phyloP scores from a whole-genome alignment of 495 filamentous ascomycete genomes.

The Tuber microsphaerosporum region DNA sequence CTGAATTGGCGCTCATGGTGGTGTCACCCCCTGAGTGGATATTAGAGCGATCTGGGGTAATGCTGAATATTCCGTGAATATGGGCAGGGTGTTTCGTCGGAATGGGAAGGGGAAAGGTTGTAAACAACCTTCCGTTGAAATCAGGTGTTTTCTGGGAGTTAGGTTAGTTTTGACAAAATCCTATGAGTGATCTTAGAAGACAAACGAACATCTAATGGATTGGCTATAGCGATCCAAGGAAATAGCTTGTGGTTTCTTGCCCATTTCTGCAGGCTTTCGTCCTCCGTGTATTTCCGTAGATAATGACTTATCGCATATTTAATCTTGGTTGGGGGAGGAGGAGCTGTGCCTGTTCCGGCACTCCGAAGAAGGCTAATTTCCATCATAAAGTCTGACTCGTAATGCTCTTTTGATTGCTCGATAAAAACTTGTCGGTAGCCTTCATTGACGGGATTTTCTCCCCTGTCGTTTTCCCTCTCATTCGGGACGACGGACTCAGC shows the following conservation, averaged over 20 bases:
- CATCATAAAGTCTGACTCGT: constrained; percentile 27
- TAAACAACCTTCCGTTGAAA: constrained; percentile 42
- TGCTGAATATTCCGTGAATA: constrained; percentile 46
- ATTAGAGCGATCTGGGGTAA: constrained; percentile 44
- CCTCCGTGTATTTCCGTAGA: constrained; percentile 15
- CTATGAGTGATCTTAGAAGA: not conserved
- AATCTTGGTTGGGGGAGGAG: constrained; percentile 8
- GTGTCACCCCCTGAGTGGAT: constrained; percentile 39
- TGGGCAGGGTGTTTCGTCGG: constrained; percentile 44
- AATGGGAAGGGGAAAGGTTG: constrained; percentile 44
- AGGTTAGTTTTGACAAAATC: constrained; percentile 8
- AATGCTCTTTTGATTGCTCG: constrained; percentile 15
- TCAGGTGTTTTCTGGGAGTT: constrained; percentile 10
- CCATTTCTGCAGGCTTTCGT: constrained; percentile 41
- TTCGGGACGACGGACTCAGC: constrained; percentile 33
- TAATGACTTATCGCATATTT: constrained; percentile 28
- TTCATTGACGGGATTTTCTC: constrained; percentile 21
- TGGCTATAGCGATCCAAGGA: constrained; percentile 46
- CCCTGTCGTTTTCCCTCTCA: not conserved
- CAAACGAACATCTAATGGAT: constrained; percentile 37
- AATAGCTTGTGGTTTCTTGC: constrained; percentile 42
- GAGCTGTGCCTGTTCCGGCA: not conserved
- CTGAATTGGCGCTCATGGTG: constrained; percentile 33
- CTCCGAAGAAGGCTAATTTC: constrained; percentile 20
- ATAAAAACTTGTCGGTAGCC: constrained; percentile 30